Base-by-base conservation (phyloP, 106 monocot species). In the Allium cepa region DNA sequence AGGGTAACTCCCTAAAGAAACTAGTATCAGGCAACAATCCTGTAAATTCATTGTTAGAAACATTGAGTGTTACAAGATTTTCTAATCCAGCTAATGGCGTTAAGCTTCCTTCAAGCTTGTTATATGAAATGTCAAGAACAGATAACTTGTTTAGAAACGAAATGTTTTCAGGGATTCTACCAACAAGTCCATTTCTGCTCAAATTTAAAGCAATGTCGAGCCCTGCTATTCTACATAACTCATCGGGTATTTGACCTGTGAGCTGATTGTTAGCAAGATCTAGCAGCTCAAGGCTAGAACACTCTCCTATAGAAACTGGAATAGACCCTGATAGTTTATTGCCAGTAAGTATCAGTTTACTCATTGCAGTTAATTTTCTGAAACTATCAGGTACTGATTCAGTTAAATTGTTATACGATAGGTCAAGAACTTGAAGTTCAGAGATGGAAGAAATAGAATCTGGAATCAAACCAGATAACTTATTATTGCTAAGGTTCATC, bases 41-140 rank as follows among this genome's bases (percentile, higher is more conserved):
- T 8, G 85, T 83, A 64, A 91, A 86, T 73, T 96, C 88, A 80
- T 96, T 96, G 83, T 86, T 75, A 57, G 95, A 96, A 0, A 96
- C 73, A 57, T 96, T 88, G 64, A 91, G 83, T 1, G 77, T 69
- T 13, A 91, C 85, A 17, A 96, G 73, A 62, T 91, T 96, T 55
- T 91, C 88, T 2, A 96, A 70, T 15, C 78, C 79, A 6, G 78
- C 81, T 8, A 96, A 85, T 22, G 84, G 83, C n/a, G 72, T 12
- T 15, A 91, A 91, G 57, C 46, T 84, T 3, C 88, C 91, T 17
- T 66, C 48, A 15, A 95, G 83, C 62, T 50, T 68, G 72, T 91
- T 96, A 79, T 78, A 82, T 8, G 91, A 91, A 12, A 96, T 57
- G 63, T 96, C 91, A 36, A 96, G 83, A 27, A 84, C 73, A 0